Conservation (phyloP, 768 basidiomycete species). For the Cubamyces sp. region DNA sequence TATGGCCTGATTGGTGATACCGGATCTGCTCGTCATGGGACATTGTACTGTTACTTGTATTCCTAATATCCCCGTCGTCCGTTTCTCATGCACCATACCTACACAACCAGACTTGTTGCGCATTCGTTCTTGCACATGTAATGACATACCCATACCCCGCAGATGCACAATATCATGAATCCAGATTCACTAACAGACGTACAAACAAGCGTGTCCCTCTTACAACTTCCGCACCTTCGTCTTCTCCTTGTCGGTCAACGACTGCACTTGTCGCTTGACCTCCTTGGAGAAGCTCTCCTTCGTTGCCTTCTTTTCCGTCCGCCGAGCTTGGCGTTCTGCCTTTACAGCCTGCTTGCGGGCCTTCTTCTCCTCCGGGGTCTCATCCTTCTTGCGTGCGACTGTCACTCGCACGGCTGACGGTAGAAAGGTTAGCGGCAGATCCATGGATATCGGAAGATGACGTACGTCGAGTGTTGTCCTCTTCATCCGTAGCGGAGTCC, state of each 20-base stretch:
- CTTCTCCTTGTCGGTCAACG: slow-evolving; percentile 49
- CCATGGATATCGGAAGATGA: slow-evolving; percentile 10
- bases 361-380: slow-evolving; percentile 76
- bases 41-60: slow-evolving; percentile 9
- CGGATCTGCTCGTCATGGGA: background rate
- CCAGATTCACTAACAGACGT: background rate
- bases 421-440: background rate
- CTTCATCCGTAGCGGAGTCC: slow-evolving; percentile 34
- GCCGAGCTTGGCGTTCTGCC: slow-evolving; percentile 62
- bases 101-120: background rate
- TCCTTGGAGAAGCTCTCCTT: slow-evolving; percentile 69
- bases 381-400: slow-evolving; percentile 70
- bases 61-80: background rate
- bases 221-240: slow-evolving; percentile 37
- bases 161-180: background rate
- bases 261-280: slow-evolving; percentile 59
- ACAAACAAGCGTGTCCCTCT: slow-evolving; percentile 14
- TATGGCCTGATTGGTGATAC: slow-evolving; percentile 46
- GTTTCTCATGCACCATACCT: background rate
- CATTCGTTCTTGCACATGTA: slow-evolving; percentile 6
- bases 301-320: slow-evolving; percentile 67
- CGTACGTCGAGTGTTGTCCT: slow-evolving; percentile 26
- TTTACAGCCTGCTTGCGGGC: slow-evolving; percentile 73
- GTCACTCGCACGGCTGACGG: slow-evolving; percentile 47
- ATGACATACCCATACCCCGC: slow-evolving; percentile 6